These are phyloP conservation scores for Schizothecium vesticola DNA, from an alignment of 495 filamentous ascomycete genomes.

Conservation along the genomic window DNA sequence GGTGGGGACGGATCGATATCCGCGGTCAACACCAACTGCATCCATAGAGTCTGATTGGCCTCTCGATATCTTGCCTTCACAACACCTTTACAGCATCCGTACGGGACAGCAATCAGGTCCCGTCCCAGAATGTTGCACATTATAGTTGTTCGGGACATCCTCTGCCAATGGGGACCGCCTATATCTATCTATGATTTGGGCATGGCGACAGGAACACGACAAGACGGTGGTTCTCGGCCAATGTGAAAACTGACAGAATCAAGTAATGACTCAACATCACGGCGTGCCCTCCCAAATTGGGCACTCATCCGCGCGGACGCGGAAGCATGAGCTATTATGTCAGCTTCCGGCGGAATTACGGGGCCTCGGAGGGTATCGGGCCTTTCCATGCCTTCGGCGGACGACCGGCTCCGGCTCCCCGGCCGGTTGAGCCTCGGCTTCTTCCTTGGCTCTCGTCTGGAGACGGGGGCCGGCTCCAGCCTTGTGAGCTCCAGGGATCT, in stretches of 20 bases:
- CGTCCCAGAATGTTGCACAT: neutral
- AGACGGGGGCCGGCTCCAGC: neutral
- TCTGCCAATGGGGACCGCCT: neutral
- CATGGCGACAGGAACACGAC: slow-evolving; percentile 7
- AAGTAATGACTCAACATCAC: neutral
- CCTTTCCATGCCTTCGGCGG: neutral
- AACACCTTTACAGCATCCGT: neutral
- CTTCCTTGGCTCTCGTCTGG: neutral
- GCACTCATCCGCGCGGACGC: neutral
- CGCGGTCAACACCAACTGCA: neutral
- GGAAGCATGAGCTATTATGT: neutral
- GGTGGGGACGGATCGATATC: neutral
- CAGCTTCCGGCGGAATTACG: neutral
- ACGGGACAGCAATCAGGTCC: slow-evolving; percentile 5
- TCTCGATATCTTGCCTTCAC: neutral
- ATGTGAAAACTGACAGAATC: neutral
- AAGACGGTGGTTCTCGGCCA: neutral
- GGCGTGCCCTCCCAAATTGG: neutral
- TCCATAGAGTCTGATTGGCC: neutral
- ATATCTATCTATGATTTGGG: neutral
- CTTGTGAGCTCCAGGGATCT: neutral
- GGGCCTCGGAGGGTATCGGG: slow-evolving; percentile 1
- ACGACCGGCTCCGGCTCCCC: neutral
- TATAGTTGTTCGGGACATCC: neutral
- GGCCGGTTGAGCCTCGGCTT: neutral